Evolutionary conservation across 352 stramenopile genomes (phyloP).

Genomic region (Thalassiosira delicatula): DNA sequence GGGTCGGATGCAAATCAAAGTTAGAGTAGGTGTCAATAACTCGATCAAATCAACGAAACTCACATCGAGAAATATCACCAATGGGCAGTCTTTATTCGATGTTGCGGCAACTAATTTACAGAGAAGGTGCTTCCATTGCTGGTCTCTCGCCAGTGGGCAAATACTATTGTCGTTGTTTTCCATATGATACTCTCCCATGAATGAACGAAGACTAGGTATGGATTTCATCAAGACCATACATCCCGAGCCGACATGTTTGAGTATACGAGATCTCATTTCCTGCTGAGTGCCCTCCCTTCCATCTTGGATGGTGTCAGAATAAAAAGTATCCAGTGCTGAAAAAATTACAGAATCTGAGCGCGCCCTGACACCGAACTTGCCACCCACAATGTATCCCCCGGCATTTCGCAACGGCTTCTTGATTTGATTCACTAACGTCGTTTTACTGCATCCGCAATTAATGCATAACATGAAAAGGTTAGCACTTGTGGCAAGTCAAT

Average conservation of each 20-base stretch:
- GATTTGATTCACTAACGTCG: conserved; percentile 51
- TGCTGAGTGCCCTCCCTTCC: background rate
- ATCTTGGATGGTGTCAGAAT: conserved; percentile 18
- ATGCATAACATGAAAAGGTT: conserved; percentile 4
- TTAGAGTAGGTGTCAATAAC: background rate
- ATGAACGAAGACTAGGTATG: background rate
- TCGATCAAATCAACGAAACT: conserved; percentile 33
- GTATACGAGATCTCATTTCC: background rate
- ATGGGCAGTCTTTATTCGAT: conserved; percentile 24
- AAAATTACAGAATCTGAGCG: conserved; percentile 35
- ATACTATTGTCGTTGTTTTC: conserved; percentile 31
- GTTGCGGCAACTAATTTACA: conserved; percentile 45
- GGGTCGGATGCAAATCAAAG: background rate
- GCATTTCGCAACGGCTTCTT: conserved; percentile 27
- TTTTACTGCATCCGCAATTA: conserved; percentile 12
- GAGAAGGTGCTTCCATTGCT: conserved; percentile 40
- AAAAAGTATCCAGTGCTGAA: conserved; percentile 50
- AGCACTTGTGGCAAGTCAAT: background rate
- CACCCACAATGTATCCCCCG: conserved; percentile 50
- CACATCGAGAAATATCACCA: conserved; percentile 39
- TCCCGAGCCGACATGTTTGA: background rate
- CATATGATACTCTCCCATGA: background rate
- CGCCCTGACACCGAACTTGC: conserved; percentile 43
- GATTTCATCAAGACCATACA: background rate
- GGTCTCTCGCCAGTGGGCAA: conserved; percentile 32